phyloP scores from a whole-genome alignment of 2,329 filamentous ascomycete genomes.

The Didymosphaeria variabile region DNA sequence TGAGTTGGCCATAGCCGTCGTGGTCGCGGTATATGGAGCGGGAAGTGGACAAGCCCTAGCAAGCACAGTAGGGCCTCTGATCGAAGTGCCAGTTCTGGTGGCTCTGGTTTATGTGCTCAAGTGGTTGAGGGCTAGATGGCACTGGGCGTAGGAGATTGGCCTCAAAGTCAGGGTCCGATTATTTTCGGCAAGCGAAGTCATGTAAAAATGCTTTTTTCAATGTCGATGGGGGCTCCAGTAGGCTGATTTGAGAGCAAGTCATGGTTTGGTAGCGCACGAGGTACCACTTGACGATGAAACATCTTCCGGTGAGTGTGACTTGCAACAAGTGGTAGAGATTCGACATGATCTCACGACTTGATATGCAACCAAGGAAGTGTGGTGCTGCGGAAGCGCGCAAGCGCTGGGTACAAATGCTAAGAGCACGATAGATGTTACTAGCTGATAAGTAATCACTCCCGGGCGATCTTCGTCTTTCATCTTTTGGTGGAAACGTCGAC shows the following conservation, averaged over 20 bases:
- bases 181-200: background rate
- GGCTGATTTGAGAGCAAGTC: background rate
- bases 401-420: background rate
- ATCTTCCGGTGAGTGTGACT: background rate
- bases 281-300: background rate
- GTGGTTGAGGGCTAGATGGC: slow-evolving; percentile 64
- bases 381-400: background rate
- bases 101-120: slow-evolving; percentile 78
- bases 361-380: background rate
- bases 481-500: background rate
- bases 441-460: background rate
- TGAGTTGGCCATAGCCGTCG: slow-evolving; percentile 88
- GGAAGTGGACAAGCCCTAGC: slow-evolving; percentile 83
- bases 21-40: slow-evolving; percentile 80
- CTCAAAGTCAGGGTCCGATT: background rate
- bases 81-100: slow-evolving; percentile 85
- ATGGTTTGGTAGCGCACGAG: background rate
- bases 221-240: too few species aligned
- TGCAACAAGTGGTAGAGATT: background rate
- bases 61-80: slow-evolving; percentile 82
- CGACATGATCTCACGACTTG: background rate
- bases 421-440: background rate
- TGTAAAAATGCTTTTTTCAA: background rate
- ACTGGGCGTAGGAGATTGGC: slow-evolving; percentile 54
- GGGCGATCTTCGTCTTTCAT: background rate